Conservation (phyloP, 2,329 filamentous ascomycete genomes). For the Cercospora zeina region DNA sequence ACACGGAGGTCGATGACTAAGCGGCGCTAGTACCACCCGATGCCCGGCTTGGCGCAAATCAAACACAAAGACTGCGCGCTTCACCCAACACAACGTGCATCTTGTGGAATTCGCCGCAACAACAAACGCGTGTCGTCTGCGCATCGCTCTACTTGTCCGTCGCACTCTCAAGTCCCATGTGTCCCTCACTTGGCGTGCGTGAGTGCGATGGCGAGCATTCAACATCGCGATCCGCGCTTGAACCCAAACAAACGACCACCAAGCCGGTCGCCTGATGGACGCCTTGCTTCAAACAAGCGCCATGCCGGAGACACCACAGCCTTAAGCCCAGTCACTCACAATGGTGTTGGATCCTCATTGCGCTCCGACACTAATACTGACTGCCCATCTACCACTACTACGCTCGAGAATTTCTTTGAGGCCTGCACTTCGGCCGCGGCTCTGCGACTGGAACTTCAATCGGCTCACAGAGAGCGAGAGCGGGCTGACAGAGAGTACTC, state of each 20-base stretch:
- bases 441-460: not conserved
- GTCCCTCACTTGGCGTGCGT: not conserved
- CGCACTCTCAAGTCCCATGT: not conserved
- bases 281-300: conserved; percentile 8
- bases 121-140: not conserved
- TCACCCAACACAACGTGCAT: no score
- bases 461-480: conserved; percentile 1
- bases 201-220: conserved; percentile 8
- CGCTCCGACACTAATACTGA: not conserved
- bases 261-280: conserved; percentile 17
- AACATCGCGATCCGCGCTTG: conserved; percentile 7
- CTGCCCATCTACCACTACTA: not conserved
- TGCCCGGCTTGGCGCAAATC: not conserved
- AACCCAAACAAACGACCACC: conserved; percentile 4
- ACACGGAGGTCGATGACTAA: not conserved
- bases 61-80: not conserved
- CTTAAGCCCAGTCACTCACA: not conserved
- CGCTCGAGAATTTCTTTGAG: conserved; percentile 11
- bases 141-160: not conserved
- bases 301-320: not conserved
- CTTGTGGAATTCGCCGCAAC: no score
- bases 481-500: conserved; percentile 10
- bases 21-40: not conserved
- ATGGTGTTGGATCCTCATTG: not conserved
- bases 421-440: conserved; percentile 5